A percentile compares a stretch with the other conserved stretches of the same genome.
Evolutionary conservation across 2,329 filamentous ascomycete species (phyloP).

Genomic region (Neopestalotiopsis rosae): DNA sequence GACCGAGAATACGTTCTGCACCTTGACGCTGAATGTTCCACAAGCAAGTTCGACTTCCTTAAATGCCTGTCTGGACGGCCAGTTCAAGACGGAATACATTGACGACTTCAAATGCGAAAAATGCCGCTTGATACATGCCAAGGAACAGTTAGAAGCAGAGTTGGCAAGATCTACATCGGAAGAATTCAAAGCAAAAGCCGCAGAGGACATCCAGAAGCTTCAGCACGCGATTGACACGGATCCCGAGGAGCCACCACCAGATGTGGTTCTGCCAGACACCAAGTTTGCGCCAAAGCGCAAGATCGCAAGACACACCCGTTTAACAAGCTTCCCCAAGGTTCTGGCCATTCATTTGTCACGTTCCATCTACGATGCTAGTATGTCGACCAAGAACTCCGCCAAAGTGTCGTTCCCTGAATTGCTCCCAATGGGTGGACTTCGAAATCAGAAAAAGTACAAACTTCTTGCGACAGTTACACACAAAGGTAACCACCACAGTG

Average conservation of each 20-base stretch:
- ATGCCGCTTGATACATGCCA: constrained; percentile 84
- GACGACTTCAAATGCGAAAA: constrained; percentile 96
- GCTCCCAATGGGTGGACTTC: constrained; percentile 80
- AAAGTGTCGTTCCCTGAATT: constrained; percentile 92
- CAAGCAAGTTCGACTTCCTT: constrained; percentile 81
- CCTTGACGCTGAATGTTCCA: constrained; percentile 89
- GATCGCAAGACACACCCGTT: constrained; percentile 87
- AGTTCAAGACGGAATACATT: constrained; percentile 94
- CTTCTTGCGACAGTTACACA: constrained; percentile 89
- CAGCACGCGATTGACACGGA: constrained; percentile 75
- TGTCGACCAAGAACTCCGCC: constrained; percentile 90
- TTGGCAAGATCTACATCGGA: constrained; percentile 59
- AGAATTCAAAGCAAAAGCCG: constrained; percentile 54
- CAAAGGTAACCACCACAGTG: constrained; percentile 93
- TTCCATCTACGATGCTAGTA: constrained; percentile 83
- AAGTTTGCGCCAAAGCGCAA: constrained; percentile 78
- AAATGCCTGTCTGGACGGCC: constrained; percentile 87
- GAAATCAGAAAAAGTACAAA: constrained; percentile 81
- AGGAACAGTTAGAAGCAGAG: constrained; percentile 67
- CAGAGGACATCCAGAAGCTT: constrained; percentile 68
- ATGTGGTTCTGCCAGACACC: constrained; percentile 75
- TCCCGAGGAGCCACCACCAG: constrained; percentile 77
- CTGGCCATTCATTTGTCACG: constrained; percentile 91
- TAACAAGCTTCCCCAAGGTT: constrained; percentile 86
- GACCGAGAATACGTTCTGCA: constrained; percentile 84